Percentiles rank a stretch among this genome's conserved stretches.
These are phyloP conservation scores for Populus simonii DNA, from an alignment of 345 rosid species.

Conservation along the genomic window DNA sequence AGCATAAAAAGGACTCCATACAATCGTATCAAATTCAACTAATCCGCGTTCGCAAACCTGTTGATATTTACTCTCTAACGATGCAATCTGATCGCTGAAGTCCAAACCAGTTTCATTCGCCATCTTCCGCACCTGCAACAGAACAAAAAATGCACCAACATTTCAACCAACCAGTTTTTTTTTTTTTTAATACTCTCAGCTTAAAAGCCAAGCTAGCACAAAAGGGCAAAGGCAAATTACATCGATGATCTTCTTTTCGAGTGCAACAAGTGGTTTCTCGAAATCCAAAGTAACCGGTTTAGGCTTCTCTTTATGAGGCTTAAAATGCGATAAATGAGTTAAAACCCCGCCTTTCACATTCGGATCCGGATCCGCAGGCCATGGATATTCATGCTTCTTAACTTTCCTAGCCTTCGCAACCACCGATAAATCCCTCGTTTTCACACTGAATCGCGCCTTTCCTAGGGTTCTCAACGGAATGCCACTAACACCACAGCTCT, in stretches of 20 bases:
- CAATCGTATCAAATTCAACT: not conserved
- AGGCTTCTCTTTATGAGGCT: constrained; percentile 65
- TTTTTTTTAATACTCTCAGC: not conserved
- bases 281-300: constrained; percentile 85
- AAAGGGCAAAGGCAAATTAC: constrained; percentile 29
- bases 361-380: constrained; percentile 92
- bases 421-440: constrained; percentile 35
- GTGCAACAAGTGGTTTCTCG: constrained; percentile 78
- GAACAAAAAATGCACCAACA: constrained; percentile 16
- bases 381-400: constrained; percentile 87
- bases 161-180: not conserved
- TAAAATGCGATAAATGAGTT: constrained; percentile 70
- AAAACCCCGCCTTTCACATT: constrained; percentile 88
- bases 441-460: constrained; percentile 32
- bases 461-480: constrained; percentile 57
- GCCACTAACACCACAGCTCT: constrained; percentile 43
- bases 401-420: constrained; percentile 64
- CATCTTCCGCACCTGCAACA: constrained; percentile 85
- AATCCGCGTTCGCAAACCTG: constrained; percentile 40
- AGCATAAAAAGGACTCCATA: not conserved
- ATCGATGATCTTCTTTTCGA: constrained; percentile 83
- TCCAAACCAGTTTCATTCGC: constrained; percentile 90
- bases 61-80: constrained; percentile 75
- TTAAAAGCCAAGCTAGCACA: not conserved
- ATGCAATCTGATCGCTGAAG: constrained; percentile 76